Base-by-base conservation (phyloP, 1,139 yeast species). In the Barnettozyma hawaiiensis region DNA sequence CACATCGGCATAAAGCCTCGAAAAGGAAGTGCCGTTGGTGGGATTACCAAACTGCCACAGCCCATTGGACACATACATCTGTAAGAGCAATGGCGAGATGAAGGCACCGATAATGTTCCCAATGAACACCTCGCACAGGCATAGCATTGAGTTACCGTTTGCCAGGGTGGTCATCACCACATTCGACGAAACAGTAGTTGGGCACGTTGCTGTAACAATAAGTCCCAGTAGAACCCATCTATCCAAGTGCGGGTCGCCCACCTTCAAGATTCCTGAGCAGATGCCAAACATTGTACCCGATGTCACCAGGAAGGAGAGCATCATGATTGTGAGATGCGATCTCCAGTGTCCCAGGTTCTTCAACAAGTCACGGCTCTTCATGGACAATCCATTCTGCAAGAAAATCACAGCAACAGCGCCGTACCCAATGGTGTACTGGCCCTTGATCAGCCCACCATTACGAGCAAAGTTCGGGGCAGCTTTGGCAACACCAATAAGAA, bases 161-260 rank as follows among this genome's bases (percentile, higher is more conserved):
- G 95, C 90, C 45, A 71, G 73, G 42, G 75, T 75, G n/a, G 97
- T 87, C 96, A 87, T 86, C 22, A 87, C 90, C 38, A 87, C 96
- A 60, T 87, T 87, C 5, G 90, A 87, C 0, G 92, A 79, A 16
- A 87, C 95, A 0, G 96, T 87, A 12, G 96, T 89, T 31, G 96
- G 96, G 61, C 95, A 85, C 5, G 92, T 76, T 37, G 85, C 85
- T 2, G 95, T 84, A 37, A 86, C 83, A 29, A 89, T 75, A 51
- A 87, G 64, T 1, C 97, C 96, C 44, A 76, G 85, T 35, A 87
- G 66, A 50, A 86, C 70, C 85, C 92, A 85, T 24, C 75, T 71
- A 52, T 81, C 82, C 29, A 87, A 85, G 5, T 66, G 65, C 5
- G 58, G 51, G 57, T 85, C 71, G 51, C 79, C 59, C 0, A 92